Base-by-base conservation (phyloP, 2,329 filamentous ascomycete species). In the Colletotrichum gloeosporioides region DNA sequence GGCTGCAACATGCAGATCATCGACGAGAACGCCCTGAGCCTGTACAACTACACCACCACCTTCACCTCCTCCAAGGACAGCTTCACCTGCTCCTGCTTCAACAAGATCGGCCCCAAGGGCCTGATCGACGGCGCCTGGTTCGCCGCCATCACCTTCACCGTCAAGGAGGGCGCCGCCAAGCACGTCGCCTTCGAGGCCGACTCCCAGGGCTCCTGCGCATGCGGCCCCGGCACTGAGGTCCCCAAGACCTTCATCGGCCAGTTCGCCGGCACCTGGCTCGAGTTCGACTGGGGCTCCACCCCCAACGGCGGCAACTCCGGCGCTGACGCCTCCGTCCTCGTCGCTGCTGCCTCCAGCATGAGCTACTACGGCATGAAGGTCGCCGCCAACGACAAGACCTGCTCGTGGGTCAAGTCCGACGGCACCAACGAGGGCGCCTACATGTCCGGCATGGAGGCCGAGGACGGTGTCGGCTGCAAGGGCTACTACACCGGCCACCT, bases 1-100 rank as follows among this genome's bases (percentile, higher is more conserved):
- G 89, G 88, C 80, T 89, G 88, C 88, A 91, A 91, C 87, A 82
- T 90, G 66, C 87, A 88, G 87, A 77, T 84, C 36, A 81, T 90
- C 75, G 79, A 83, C 78, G 79, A 78, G 73, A 77, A 78, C 64
- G 80, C 86, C 65, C 82, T 82, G 76, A 65, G 79, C 76, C 69
- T 85, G 77, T 90, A 90, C 84, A 77, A 87, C 69, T 89, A 90
- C 85, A 82, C 83, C 25, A 77, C 84, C 76, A 82, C 82, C 78
- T 88, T 89, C 80, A 82, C 81, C 69, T 85, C 86, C 80, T 85
- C 83, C 67, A 82, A 83, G 68, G 81, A 72, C 77, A 67, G 80
- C 61, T 83, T 84, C 71, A 55, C 82, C 59, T 90, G 89, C 80
- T 79, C 80, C 44, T 87, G 86, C 85, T 89, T 83, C 84, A 88